Evolutionary conservation across 352 stramenopile genomes (phyloP).

Genomic region (Phytophthora sp.): DNA sequence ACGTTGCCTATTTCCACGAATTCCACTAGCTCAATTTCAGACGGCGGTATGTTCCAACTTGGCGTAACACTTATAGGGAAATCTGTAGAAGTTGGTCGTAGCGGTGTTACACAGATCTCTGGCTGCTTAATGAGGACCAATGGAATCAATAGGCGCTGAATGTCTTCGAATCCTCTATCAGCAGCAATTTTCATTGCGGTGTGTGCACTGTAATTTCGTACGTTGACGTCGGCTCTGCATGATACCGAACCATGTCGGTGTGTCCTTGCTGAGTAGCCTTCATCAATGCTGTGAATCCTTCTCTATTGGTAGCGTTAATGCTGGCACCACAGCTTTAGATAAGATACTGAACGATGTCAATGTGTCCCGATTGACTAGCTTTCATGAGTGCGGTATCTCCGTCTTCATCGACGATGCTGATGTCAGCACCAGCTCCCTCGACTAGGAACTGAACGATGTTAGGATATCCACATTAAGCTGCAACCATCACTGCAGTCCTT

Average conservation of each 20-base stretch:
- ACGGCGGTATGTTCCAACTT: background rate
- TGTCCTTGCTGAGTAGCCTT: background rate
- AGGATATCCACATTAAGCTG: background rate
- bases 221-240: background rate
- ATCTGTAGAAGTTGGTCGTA: background rate
- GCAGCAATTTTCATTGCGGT: background rate
- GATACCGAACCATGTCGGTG: background rate
- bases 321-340: background rate
- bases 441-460: background rate
- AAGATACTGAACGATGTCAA: background rate
- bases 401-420: background rate
- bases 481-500: background rate
- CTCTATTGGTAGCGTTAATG: background rate
- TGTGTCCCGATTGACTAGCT: background rate
- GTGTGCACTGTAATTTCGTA: background rate
- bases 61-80: background rate
- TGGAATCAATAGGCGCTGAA: background rate
- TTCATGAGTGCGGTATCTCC: background rate
- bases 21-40: background rate
- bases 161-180: background rate
- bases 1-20: background rate
- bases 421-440: background rate
- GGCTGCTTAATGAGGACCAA: background rate
- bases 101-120: background rate
- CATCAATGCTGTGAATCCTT: background rate